phyloP scores from a whole-genome alignment of 2,329 filamentous ascomycete species.

The Knufia fluminis region DNA sequence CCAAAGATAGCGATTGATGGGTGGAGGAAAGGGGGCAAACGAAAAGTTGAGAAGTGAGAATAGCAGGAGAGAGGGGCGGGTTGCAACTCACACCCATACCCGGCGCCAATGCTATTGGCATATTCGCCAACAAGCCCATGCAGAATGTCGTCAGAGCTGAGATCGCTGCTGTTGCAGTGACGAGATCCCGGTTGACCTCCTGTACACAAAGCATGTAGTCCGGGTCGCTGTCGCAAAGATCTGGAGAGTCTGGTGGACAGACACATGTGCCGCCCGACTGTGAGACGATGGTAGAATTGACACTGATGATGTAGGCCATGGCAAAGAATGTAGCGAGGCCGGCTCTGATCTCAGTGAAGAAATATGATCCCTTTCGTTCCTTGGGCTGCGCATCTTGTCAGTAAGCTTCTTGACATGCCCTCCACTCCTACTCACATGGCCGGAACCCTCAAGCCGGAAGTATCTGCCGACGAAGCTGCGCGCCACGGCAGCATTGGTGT shows the following conservation, averaged over 20 bases:
- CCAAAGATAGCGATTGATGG: no score
- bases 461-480: constrained; percentile 57
- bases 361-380: constrained; percentile 64
- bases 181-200: constrained; percentile 64
- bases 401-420: constrained; percentile 12
- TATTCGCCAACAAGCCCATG: constrained; percentile 75
- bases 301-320: constrained; percentile 73
- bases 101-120: constrained; percentile 64
- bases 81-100: no score
- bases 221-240: constrained; percentile 40
- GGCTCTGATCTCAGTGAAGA: constrained; percentile 76
- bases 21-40: no score
- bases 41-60: no score
- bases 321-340: constrained; percentile 71
- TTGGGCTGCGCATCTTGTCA: constrained; percentile 41
- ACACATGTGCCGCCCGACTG: constrained; percentile 68
- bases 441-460: constrained; percentile 73
- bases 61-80: no score
- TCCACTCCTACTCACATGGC: constrained; percentile 54
- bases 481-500: constrained; percentile 51
- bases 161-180: constrained; percentile 79
- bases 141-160: constrained; percentile 68
- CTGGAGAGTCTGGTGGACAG: constrained; percentile 43
- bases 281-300: constrained; percentile 61
- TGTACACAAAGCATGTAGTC: constrained; percentile 39